Base-by-base conservation (phyloP, 306 rosid genomes). In the Cicer judaicum region DNA sequence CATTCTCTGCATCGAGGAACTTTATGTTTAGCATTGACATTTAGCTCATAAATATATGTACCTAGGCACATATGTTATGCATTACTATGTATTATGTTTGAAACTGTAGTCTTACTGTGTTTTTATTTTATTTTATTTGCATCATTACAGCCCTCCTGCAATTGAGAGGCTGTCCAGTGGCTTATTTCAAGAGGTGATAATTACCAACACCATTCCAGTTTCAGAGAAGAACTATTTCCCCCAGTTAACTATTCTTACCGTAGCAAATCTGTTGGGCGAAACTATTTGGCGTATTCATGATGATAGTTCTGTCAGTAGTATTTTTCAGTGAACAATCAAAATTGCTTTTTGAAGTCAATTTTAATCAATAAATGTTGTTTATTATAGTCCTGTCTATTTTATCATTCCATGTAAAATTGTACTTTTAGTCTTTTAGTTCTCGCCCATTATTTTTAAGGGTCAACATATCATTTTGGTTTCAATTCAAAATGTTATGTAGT, bases 251-350 rank as follows among this genome's bases (percentile, higher is more conserved):
- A 89, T 93, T 57, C 98, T 93, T 72, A 86, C 96, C 36, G 98
- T 93, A 21, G 98, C 98, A 69, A 93, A 91, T 73, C 67, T 93
- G 70, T 81, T 93, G 92, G 98, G 97, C 50, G 98, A 93, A 88
- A 93, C 98, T 42, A 93, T 93, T 73, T 93, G 98, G 98, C 96
- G 98, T 29, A 84, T 93, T 74, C 97, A 93, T 34, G 98, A 84
- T 73, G 97, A 93, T 76, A 77, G 81, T 82, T 93, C 98, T 54
- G 96, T 93, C 66, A 93, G 98, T 77, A 93, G 98, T 86, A 91
- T 93, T 85, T 93, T 93, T 82, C 94, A 76, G 73, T 84, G 74
- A 84, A 46, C 66, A 54, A 34, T 55, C 7, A 13, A 39, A 47
- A 55, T 61, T 21, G 42, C 41, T 15, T 7, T 41, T 18, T 57